A percentile compares a stretch with the other conserved stretches of the same genome.
These are phyloP conservation scores for Cucumis melo DNA, from an alignment of 306 rosid genomes.

Conservation along the genomic window DNA sequence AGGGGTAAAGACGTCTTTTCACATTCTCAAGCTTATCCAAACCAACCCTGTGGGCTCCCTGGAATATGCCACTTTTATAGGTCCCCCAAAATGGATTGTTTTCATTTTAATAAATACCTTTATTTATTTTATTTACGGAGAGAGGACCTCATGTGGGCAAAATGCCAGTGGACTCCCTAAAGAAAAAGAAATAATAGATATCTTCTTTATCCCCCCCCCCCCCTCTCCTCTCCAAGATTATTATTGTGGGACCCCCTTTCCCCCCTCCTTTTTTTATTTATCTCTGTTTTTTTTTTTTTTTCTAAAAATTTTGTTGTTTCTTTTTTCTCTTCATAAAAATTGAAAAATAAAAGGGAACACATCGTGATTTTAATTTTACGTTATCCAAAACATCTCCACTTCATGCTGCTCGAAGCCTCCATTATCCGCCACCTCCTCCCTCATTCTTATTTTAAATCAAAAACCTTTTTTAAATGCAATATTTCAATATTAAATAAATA, in stretches of 20 bases:
- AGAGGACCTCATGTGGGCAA: neutral
- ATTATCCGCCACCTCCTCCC: neutral
- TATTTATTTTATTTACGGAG: neutral
- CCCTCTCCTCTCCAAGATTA: neutral
- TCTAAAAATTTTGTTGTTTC: too few species aligned
- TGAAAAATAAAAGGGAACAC: neutral
- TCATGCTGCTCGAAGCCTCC: neutral
- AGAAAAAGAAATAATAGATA: neutral
- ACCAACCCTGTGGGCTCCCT: slow-evolving; percentile 12
- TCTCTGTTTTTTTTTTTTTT: neutral
- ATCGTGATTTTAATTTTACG: neutral
- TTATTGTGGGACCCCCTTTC: neutral
- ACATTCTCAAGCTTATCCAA: slow-evolving; percentile 34
- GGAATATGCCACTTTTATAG: slow-evolving; percentile 26
- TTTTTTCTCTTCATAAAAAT: too few species aligned
- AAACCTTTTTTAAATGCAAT: too few species aligned
- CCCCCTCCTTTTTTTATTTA: too few species aligned
- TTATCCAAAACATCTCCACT: neutral
- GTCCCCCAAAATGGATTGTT: neutral
- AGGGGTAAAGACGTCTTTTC: slow-evolving; percentile 26
- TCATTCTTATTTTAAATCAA: too few species aligned
- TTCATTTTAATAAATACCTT: neutral
- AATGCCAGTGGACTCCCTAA: neutral
- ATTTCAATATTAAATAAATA: too few species aligned
- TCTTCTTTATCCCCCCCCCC: neutral